These are phyloP conservation scores for Verticillium tricorpus DNA, from an alignment of 2,329 filamentous ascomycete genomes.

Conservation along the genomic window DNA sequence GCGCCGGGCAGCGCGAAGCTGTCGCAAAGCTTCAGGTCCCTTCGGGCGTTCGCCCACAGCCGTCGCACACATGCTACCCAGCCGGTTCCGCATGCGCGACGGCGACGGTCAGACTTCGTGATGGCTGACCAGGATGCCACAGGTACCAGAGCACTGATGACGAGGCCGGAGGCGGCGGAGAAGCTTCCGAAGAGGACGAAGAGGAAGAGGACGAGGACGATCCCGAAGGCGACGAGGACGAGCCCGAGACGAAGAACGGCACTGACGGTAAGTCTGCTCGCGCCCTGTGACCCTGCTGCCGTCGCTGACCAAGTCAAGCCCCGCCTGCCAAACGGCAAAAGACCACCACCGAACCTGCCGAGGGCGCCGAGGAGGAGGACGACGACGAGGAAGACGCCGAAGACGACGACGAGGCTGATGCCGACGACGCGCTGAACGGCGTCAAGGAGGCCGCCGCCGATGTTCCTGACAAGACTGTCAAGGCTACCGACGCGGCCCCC, in stretches of 20 bases:
- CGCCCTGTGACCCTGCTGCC: neutral
- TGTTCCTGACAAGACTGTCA: slow-evolving; percentile 12
- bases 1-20: neutral
- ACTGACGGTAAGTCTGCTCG: slow-evolving; percentile 26
- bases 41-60: neutral
- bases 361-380: slow-evolving; percentile 19
- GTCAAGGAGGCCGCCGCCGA: slow-evolving; percentile 19
- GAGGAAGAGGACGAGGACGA: slow-evolving; percentile 24
- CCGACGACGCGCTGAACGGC: slow-evolving; percentile 14
- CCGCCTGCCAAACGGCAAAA: slow-evolving; percentile 50
- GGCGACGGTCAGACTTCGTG: neutral
- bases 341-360: slow-evolving; percentile 33
- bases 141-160: slow-evolving; percentile 36
- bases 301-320: slow-evolving; percentile 22
- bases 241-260: slow-evolving; percentile 20
- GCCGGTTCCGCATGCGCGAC: neutral
- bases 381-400: slow-evolving; percentile 15
- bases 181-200: slow-evolving; percentile 32
- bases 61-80: neutral
- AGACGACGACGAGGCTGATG: slow-evolving; percentile 21
- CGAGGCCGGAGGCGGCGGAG: slow-evolving; percentile 34
- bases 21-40: neutral
- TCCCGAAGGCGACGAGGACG: slow-evolving; percentile 11
- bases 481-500: slow-evolving; percentile 16
- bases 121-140: neutral